Percentiles rank a stretch among this genome's conserved stretches.
phyloP scores from a whole-genome alignment of 495 filamentous ascomycete genomes.

The Ramalina intermedia region DNA sequence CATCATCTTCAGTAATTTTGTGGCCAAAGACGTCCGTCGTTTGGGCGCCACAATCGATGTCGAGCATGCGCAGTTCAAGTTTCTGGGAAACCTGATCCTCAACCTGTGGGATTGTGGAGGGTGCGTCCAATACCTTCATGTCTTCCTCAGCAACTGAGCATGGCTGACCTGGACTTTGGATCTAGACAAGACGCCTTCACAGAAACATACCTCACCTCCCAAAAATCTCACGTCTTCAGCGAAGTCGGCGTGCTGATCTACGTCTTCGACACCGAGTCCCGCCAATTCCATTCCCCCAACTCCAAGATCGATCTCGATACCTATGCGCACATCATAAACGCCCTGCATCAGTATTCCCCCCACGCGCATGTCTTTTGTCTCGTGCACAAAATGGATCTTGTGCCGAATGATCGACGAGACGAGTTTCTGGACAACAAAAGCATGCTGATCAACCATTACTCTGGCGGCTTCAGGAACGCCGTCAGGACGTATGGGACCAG shows the following conservation, averaged over 20 bases:
- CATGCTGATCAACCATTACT: constrained; percentile 55
- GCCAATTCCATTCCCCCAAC: constrained; percentile 44
- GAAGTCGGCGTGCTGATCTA: constrained; percentile 96
- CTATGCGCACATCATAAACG: constrained; percentile 73
- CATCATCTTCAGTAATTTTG: constrained; percentile 97
- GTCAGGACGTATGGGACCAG: constrained; percentile 74
- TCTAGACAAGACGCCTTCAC: constrained; percentile 91
- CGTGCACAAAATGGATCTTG: constrained; percentile 98
- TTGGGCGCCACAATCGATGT: constrained; percentile 97
- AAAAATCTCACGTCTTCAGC: constrained; percentile 89
- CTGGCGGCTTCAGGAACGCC: constrained; percentile 44
- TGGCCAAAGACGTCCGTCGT: constrained; percentile 87
- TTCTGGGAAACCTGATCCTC: constrained; percentile 89
- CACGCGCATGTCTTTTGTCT: constrained; percentile 78
- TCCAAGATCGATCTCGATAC: constrained; percentile 60
- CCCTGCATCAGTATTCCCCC: constrained; percentile 71
- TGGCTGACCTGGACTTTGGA: not conserved
- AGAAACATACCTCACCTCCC: constrained; percentile 89
- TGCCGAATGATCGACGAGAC: constrained; percentile 61
- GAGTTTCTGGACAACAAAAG: constrained; percentile 70
- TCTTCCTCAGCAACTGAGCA: not conserved
- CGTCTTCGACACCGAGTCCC: constrained; percentile 95
- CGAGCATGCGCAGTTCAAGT: constrained; percentile 93
- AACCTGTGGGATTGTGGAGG: constrained; percentile 98
- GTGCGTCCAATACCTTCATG: constrained; percentile 26